These are phyloP conservation scores for Sorghum bicolor DNA, from an alignment of 176 grass and related monocot genomes.

Conservation along the genomic window DNA sequence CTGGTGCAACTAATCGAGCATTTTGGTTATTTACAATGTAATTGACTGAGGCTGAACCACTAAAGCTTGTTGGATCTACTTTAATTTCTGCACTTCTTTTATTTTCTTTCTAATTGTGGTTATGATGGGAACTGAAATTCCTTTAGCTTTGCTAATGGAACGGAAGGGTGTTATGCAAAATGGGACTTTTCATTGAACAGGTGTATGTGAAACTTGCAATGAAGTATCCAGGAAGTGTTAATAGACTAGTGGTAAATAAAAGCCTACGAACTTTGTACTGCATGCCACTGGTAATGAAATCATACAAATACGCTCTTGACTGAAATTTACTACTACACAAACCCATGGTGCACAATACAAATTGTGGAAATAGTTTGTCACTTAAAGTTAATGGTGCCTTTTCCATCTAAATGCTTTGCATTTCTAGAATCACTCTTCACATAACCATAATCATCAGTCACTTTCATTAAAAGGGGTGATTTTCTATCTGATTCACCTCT, in stretches of 20 bases:
- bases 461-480: neutral
- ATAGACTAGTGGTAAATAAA: neutral
- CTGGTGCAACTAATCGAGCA: neutral
- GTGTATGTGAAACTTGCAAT: neutral
- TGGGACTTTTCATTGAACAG: neutral
- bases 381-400: neutral
- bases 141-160: neutral
- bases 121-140: neutral
- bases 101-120: neutral
- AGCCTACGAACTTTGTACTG: neutral
- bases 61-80: neutral
- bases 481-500: neutral
- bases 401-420: neutral
- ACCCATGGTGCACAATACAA: neutral
- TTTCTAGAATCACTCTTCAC: neutral
- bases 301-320: neutral
- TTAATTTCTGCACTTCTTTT: neutral
- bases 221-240: neutral
- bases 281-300: neutral
- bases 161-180: neutral
- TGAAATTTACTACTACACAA: neutral
- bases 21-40: neutral
- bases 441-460: neutral
- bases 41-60: neutral
- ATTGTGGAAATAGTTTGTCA: neutral